Conservation (phyloP, 768 basidiomycete species). For the Hemileccinum impolitum region DNA sequence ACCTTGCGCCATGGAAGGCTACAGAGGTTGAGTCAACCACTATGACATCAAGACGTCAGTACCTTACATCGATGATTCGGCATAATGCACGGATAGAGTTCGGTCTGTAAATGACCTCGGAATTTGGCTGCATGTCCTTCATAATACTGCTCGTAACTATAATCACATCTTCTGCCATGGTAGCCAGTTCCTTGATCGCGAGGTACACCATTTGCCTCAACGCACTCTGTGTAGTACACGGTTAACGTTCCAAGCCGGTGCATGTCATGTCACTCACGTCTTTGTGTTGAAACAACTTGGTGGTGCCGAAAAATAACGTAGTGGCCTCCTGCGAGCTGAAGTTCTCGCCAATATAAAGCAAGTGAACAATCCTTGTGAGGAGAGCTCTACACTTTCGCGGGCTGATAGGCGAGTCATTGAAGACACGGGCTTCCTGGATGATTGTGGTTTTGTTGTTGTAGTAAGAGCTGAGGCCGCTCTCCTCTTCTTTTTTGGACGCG, state of each 20-base stretch:
- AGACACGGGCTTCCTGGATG: constrained; percentile 96
- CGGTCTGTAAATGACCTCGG: constrained; percentile 96
- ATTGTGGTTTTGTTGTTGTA: constrained; percentile 98
- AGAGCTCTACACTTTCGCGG: constrained; percentile 96
- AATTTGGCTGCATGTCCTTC: constrained; percentile 99
- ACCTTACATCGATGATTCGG: constrained; percentile 91
- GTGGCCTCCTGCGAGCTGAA: constrained; percentile 96
- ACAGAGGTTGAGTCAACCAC: constrained; percentile 9
- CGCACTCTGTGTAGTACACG: constrained; percentile 59
- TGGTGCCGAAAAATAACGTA: constrained; percentile 96
- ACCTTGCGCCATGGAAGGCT: constrained; percentile 99
- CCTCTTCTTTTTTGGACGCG: constrained; percentile 95
- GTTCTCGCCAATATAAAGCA: constrained; percentile 94
- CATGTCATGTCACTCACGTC: constrained; percentile 63
- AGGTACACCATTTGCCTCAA: constrained; percentile 97
- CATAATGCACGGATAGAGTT: constrained; percentile 96
- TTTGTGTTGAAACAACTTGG: constrained; percentile 98
- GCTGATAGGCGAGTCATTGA: constrained; percentile 99
- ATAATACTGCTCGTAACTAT: constrained; percentile 99
- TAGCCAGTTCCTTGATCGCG: constrained; percentile 95
- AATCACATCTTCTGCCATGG: constrained; percentile 96
- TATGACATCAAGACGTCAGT: constrained; percentile 35
- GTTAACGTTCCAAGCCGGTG: constrained; percentile 1
- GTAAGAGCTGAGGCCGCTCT: constrained; percentile 86
- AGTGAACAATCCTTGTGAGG: constrained; percentile 93